Evolutionary conservation across 2,329 filamentous ascomycete species (phyloP), one percentile per base, ranked within the genome.

Genomic region (Purpureocillium lavendulum): DNA sequence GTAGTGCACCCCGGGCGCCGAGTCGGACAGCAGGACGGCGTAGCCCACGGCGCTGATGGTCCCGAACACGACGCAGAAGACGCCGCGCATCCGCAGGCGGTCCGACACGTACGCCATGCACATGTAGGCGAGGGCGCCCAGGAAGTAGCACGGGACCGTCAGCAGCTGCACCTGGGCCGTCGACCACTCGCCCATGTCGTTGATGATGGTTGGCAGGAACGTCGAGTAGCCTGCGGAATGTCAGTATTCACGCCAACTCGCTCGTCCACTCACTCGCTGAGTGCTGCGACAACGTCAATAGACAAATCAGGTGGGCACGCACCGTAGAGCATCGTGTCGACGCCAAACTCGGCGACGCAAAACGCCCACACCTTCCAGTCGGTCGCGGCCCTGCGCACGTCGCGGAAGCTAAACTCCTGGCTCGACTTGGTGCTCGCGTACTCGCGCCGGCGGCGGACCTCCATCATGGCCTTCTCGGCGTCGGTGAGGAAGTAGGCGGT

Each of bases 311-410:
- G 21, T 26, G 21, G 11, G 21, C 26, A 47, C 56, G 42, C 30
- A 62, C 70, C 69, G 52, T 89, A 89, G 0, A 89, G 68, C 76
- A 88, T 84, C 1, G 80, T 85, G 51, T 87, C 82, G 13, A 73
- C 71, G 4, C 83, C 82, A 53, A 88, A 88, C 55, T 87, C 82
- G 5, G 69, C 82, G 30, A 77, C 57, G 46, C 72, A 80, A 55
- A 87, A 87, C 1, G 71, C 62, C 70, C 80, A 87, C 17, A 86
- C 75, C 55, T 84, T 87, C 82, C 82, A 87, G 58, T 90, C 85
- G 46, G 67, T 71, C 43, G 85, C 76, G 0, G 80, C 82, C 40
- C 73, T 74, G 46, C 70, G 63, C 52, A 86, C 81, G 51, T 89
- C 84, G 8, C 61, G 56, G 60, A 72, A 76, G 48, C 57, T 63